Percentiles rank a stretch among this genome's conserved stretches.
phyloP scores from a whole-genome alignment of 2,329 filamentous ascomycete genomes.

The Beauveria bassiana region DNA sequence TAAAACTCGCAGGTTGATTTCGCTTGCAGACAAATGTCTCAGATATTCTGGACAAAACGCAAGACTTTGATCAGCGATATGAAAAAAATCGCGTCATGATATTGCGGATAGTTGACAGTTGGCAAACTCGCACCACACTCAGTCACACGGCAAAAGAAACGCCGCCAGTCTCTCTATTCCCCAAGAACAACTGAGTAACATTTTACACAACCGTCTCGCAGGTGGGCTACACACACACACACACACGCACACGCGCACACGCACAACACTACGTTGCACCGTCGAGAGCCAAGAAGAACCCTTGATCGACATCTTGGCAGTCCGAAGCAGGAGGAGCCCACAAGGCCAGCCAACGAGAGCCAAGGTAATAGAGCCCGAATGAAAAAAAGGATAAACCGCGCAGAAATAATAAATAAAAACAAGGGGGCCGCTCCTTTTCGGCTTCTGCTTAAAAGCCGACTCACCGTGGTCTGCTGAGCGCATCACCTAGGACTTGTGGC shows the following conservation, averaged over 20 bases:
- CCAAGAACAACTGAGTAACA: background rate
- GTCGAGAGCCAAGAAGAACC: conserved; percentile 2
- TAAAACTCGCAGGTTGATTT: background rate
- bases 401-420: background rate
- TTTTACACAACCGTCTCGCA: background rate
- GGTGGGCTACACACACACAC: background rate
- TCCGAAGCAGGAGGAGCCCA: background rate
- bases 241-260: too few relatives aligned
- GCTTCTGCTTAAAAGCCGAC: background rate
- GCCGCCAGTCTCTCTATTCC: too few relatives aligned
- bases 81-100: background rate
- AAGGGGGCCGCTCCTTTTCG: background rate
- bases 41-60: background rate
- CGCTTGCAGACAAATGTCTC: background rate
- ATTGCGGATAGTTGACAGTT: too few relatives aligned
- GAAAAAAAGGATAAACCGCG: background rate
- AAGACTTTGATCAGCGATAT: background rate
- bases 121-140: too few relatives aligned
- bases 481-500: background rate
- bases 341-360: background rate
- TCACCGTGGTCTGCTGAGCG: background rate
- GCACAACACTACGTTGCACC: background rate
- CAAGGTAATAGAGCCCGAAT: background rate
- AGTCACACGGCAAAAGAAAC: too few relatives aligned
- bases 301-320: conserved; percentile 11